A percentile compares a stretch with the other conserved stretches of the same genome.
These are phyloP conservation scores for Fragaria ananassa DNA, from an alignment of 306 rosid genomes.

Conservation along the genomic window DNA sequence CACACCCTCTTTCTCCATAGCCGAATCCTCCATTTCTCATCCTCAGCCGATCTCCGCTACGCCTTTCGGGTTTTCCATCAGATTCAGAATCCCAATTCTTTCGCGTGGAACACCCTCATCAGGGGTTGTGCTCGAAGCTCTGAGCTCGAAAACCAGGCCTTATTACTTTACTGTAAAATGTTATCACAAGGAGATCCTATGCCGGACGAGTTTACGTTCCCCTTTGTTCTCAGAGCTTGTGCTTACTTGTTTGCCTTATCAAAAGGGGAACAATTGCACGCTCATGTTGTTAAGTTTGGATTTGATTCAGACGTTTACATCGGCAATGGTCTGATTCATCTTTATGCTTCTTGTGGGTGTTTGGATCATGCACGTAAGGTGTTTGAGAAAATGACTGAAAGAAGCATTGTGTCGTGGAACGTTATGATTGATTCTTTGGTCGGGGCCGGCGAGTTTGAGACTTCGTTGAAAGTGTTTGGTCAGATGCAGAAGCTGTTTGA, in stretches of 20 bases:
- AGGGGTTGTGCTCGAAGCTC: slow-evolving; percentile 57
- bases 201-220: slow-evolving; percentile 66
- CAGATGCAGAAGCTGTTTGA: slow-evolving; percentile 55
- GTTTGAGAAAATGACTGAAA: slow-evolving; percentile 51
- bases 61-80: slow-evolving; percentile 54
- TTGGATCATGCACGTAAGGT: slow-evolving; percentile 52
- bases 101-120: slow-evolving; percentile 41
- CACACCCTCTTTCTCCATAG: slow-evolving; percentile 43
- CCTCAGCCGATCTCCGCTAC: slow-evolving; percentile 41
- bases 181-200: slow-evolving; percentile 35
- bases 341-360: slow-evolving; percentile 62
- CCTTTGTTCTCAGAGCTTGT: slow-evolving; percentile 70
- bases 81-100: slow-evolving; percentile 53
- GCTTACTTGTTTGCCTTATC: slow-evolving; percentile 54
- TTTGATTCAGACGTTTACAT: slow-evolving; percentile 50
- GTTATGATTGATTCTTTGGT: slow-evolving; percentile 61
- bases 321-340: slow-evolving; percentile 74
- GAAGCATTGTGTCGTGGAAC: slow-evolving; percentile 75
- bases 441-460: slow-evolving; percentile 45
- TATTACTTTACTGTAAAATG: slow-evolving; percentile 46
- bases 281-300: slow-evolving; percentile 59
- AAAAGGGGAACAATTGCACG: slow-evolving; percentile 73
- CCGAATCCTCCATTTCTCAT: slow-evolving; percentile 51
- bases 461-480: slow-evolving; percentile 47
- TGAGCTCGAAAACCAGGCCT: slow-evolving; percentile 36